These are phyloP conservation scores for Letharia columbiana DNA, from an alignment of 495 filamentous ascomycete genomes.

Conservation along the genomic window DNA sequence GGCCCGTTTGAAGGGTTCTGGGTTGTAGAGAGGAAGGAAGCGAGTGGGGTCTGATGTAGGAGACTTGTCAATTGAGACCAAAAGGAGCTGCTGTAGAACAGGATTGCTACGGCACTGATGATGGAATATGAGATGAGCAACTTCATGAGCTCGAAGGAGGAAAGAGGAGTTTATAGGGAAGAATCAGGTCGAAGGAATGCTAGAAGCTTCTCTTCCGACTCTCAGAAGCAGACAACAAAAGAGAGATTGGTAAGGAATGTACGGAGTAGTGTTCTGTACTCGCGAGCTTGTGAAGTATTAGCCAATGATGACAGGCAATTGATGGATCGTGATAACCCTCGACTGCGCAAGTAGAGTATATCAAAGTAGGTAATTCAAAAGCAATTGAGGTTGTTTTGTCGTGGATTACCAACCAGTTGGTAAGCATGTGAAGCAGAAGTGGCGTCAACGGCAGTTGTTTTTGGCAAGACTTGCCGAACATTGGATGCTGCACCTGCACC, in stretches of 20 bases:
- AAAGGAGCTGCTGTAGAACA: conserved; percentile 23
- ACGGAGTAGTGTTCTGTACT: background rate
- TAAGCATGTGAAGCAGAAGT: conserved; percentile 15
- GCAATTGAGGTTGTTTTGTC: background rate
- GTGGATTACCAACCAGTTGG: conserved; percentile 10
- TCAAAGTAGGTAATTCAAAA: background rate
- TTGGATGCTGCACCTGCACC: background rate
- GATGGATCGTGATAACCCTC: background rate
- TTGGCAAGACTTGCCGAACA: background rate
- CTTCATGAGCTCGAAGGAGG: conserved; percentile 33
- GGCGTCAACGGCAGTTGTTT: conserved; percentile 8
- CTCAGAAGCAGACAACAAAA: background rate
- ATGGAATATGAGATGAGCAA: conserved; percentile 34
- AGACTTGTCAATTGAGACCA: conserved; percentile 8
- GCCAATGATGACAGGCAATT: conserved; percentile 3
- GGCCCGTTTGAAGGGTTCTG: conserved; percentile 15
- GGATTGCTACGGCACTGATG: conserved; percentile 37
- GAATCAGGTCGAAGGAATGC: background rate
- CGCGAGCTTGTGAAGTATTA: background rate
- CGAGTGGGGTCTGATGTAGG: conserved; percentile 2
- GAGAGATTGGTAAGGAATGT: background rate
- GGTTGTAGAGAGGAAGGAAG: background rate
- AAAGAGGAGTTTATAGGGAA: conserved; percentile 31
- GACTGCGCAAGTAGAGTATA: background rate
- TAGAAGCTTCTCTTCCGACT: conserved; percentile 15